A percentile compares a stretch with the other conserved stretches of the same genome.
Conservation (phyloP, 306 rosid species). For the Senna siamea region DNA sequence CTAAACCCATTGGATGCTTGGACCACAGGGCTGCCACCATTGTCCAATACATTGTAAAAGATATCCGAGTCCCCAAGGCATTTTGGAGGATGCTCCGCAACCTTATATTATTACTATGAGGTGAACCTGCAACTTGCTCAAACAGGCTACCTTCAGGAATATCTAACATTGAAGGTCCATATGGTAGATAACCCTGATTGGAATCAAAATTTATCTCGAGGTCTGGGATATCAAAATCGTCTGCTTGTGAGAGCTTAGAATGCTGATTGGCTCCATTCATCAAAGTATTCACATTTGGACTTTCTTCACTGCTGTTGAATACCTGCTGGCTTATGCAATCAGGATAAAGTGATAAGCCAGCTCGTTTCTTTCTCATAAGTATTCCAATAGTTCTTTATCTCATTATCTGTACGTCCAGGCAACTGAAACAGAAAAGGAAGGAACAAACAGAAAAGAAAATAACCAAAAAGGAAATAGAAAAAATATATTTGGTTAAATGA, state of each 20-base stretch:
- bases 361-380: conserved; percentile 62
- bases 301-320: conserved; percentile 45
- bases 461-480: background rate
- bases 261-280: conserved; percentile 33
- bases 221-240: conserved; percentile 50
- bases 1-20: conserved; percentile 55
- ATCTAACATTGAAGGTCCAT: conserved; percentile 39
- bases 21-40: conserved; percentile 39
- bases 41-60: conserved; percentile 44
- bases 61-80: conserved; percentile 49
- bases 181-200: conserved; percentile 20
- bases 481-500: too few relatives aligned
- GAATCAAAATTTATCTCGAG: conserved; percentile 43
- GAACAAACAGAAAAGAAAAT: conserved; percentile 12
- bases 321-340: conserved; percentile 47
- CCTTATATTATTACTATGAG: conserved; percentile 38
- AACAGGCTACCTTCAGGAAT: conserved; percentile 38
- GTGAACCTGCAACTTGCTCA: conserved; percentile 45
- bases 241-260: conserved; percentile 41
- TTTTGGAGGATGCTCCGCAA: conserved; percentile 45
- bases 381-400: conserved; percentile 84
- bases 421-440: conserved; percentile 49
- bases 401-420: conserved; percentile 85
- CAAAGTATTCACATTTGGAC: conserved; percentile 29
- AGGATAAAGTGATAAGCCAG: conserved; percentile 70